Evolutionary conservation across 1,139 yeast species (phyloP).

Genomic region (Arxiozyma heterogenica): DNA sequence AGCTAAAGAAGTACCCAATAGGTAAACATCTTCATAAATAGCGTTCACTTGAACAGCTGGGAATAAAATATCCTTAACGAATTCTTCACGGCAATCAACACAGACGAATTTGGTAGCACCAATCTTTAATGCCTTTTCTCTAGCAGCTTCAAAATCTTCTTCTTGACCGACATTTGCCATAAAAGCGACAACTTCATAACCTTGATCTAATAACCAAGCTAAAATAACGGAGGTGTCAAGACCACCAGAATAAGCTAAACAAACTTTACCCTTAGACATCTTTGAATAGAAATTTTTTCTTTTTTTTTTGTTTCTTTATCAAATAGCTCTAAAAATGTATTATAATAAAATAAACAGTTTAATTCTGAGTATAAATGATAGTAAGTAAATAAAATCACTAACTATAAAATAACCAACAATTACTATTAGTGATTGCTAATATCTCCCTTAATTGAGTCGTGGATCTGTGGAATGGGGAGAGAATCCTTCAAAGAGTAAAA

Average conservation of each 20-base stretch:
- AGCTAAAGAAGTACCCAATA: slow-evolving; percentile 93
- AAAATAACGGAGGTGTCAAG: slow-evolving; percentile 94
- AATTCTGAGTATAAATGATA: neutral
- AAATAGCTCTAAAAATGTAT: neutral
- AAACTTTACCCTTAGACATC: slow-evolving; percentile 96
- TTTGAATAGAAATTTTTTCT: neutral
- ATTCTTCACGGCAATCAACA: slow-evolving; percentile 90
- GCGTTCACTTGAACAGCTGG: slow-evolving; percentile 98
- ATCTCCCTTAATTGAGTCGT: neutral
- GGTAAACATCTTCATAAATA: slow-evolving; percentile 91
- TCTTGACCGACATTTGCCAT: slow-evolving; percentile 98
- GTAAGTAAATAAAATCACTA: neutral
- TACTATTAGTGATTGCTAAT: neutral
- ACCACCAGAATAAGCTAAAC: slow-evolving; percentile 99
- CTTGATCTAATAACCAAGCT: slow-evolving; percentile 96
- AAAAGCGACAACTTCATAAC: slow-evolving; percentile 95
- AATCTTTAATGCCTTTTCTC: slow-evolving; percentile 87
- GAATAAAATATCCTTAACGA: slow-evolving; percentile 80
- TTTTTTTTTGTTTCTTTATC: neutral
- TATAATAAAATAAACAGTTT: neutral
- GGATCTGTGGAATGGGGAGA: neutral
- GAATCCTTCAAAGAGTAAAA: too few relatives aligned
- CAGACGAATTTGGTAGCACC: slow-evolving; percentile 95
- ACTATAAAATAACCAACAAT: neutral
- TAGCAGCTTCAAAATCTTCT: slow-evolving; percentile 97